Base-by-base conservation (phyloP, 805 yeast genomes). In the Scheffersomyces coipomensis region DNA sequence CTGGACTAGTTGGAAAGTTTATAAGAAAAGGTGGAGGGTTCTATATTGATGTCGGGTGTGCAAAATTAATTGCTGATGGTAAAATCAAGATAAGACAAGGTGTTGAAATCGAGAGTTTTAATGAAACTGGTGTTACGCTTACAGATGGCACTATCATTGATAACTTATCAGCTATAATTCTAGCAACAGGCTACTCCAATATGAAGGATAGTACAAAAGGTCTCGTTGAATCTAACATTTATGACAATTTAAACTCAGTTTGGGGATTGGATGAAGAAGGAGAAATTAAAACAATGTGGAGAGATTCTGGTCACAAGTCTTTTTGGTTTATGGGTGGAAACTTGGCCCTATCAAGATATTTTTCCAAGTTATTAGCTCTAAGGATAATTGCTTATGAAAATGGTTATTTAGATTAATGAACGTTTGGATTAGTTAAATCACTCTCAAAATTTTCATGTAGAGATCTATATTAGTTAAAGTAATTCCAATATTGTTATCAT, bases 181-280 rank as follows among this genome's bases (percentile, higher is more conserved):
- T 68, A 45, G 75, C 75, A 5, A 71, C 76, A 8, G 76, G 76
- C 3, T 71, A 64, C 41, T 53, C 64, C 21, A 66, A 65, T 47
- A 64, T 68, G 71, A 65, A 53, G 47, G 70, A 66, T 19, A 66
- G 73, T 19, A 71, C 69, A 2, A 51, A 57, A 35, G 56, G 55
- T 38, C 51, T 65, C 17, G 60, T 69, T 44, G 74, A 73, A 18
- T 58, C 62, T 15, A 47, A 53, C 16, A 60, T 67, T 32, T 64
- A 70, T 15, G 53, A 56, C 24, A 52, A 53, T 34, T 49, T 66
- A 43, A 56, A 62, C n/a, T 64, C 66, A 11, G 64, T 67, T 12
- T 69, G 75, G 75, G 66, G 68, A 9, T 47, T 66, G 26, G 73
- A 71, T 47, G 59, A 63, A 6, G 75, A 71, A 46, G 76, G 75